These are phyloP conservation scores for Ophiostoma ips DNA, from an alignment of 2,329 filamentous ascomycete genomes.

Conservation along the genomic window DNA sequence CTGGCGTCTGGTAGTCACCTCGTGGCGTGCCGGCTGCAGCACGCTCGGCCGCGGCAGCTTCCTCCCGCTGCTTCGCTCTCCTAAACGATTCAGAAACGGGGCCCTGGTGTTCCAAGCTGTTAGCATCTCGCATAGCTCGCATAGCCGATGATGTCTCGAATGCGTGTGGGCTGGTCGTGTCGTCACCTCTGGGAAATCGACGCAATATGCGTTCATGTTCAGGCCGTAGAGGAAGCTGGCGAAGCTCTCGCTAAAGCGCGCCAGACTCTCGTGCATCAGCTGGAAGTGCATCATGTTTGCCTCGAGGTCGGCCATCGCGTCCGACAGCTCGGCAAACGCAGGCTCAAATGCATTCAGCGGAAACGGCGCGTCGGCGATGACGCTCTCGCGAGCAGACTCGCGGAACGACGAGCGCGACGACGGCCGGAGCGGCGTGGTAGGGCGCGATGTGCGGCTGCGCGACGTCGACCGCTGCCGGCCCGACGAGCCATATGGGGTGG, in stretches of 20 bases:
- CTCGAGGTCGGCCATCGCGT: constrained; percentile 89
- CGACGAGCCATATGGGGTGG: constrained; percentile 4
- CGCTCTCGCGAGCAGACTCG: constrained; percentile 50
- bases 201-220: constrained; percentile 98
- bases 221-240: constrained; percentile 88
- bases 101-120: constrained; percentile 38
- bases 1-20: too few species aligned
- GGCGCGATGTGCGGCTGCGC: constrained; percentile 54
- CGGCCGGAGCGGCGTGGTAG: constrained; percentile 82
- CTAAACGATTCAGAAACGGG: constrained; percentile 75
- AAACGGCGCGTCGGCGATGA: constrained; percentile 40
- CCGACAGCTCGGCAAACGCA: constrained; percentile 82
- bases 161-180: too few species aligned
- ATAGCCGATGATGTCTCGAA: too few species aligned
- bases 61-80: constrained; percentile 45
- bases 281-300: constrained; percentile 97
- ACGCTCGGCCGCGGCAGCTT: constrained; percentile 16
- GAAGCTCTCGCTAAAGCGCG: constrained; percentile 91
- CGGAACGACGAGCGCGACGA: constrained; percentile 82
- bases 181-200: constrained; percentile 83
- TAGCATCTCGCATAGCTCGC: neutral
- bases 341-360: constrained; percentile 77
- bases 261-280: constrained; percentile 87
- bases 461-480: constrained; percentile 37
- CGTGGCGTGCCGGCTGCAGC: neutral